phyloP scores from a whole-genome alignment of 2,329 filamentous ascomycete genomes.

The Ceratocystis harringtonii region DNA sequence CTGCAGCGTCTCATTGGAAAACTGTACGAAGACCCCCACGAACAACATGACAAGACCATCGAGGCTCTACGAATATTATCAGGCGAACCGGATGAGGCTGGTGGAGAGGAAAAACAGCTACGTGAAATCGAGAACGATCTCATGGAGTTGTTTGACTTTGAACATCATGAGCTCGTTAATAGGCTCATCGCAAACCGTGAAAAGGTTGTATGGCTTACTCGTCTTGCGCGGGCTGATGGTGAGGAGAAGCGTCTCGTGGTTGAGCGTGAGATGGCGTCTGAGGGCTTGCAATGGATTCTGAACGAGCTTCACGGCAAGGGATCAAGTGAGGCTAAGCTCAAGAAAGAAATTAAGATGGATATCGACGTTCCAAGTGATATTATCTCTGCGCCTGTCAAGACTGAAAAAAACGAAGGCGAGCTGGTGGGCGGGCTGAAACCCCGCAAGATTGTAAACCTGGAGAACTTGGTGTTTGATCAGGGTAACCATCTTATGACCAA shows the following conservation, averaged over 20 bases:
- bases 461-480: conserved; percentile 93
- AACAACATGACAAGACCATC: conserved; percentile 82
- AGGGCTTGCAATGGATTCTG: conserved; percentile 72
- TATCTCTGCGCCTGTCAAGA: conserved; percentile 33
- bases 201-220: conserved; percentile 90
- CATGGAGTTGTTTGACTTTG: conserved; percentile 96
- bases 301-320: conserved; percentile 73
- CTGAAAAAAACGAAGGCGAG: conserved; percentile 48
- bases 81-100: conserved; percentile 51
- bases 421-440: conserved; percentile 75
- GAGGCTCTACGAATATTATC: conserved; percentile 71
- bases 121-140: conserved; percentile 95
- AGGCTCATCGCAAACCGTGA: conserved; percentile 85
- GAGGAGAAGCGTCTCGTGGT: conserved; percentile 60
- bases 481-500: conserved; percentile 99
- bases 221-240: conserved; percentile 67
- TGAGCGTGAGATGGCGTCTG: conserved; percentile 81
- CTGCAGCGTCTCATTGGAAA: conserved; percentile 80
- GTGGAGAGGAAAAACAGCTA: conserved; percentile 68
- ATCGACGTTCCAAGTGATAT: conserved; percentile 53
- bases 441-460: conserved; percentile 75
- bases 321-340: conserved; percentile 41
- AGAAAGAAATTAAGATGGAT: conserved; percentile 88
- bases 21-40: conserved; percentile 80
- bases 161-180: conserved; percentile 82